A percentile compares a stretch with the other conserved stretches of the same genome.
These are phyloP conservation scores for Rhodomyrtus psidioides DNA, from an alignment of 441 rosid species.

Conservation along the genomic window DNA sequence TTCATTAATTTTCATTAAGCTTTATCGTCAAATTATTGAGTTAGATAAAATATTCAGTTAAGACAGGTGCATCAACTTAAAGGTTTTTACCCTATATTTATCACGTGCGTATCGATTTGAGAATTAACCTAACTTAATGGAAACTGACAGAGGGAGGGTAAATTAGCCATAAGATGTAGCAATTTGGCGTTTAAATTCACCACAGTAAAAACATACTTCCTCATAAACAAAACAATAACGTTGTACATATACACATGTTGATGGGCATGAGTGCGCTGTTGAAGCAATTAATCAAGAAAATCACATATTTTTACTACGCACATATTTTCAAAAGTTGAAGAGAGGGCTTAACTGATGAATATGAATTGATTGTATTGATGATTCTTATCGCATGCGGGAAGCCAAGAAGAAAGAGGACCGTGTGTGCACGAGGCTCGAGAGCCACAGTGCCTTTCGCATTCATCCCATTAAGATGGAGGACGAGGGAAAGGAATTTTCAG, in stretches of 20 bases:
- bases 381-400: neutral
- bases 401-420: neutral
- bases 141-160: rapidly evolving
- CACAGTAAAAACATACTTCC: neutral
- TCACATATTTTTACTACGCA: neutral
- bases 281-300: neutral
- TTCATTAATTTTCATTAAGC: too few species aligned
- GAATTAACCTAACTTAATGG: too few species aligned
- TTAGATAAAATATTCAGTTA: rapidly evolving
- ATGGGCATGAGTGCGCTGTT: too few species aligned
- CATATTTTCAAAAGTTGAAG: neutral
- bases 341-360: neutral
- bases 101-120: too few species aligned
- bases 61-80: too few species aligned
- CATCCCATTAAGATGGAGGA: neutral
- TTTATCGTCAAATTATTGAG: too few species aligned
- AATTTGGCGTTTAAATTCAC: neutral
- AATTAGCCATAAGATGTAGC: too few species aligned
- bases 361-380: neutral
- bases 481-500: neutral
- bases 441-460: neutral
- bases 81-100: too few species aligned
- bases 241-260: neutral
- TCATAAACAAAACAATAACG: too few species aligned
- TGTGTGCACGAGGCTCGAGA: neutral